phyloP scores from a whole-genome alignment of 2,329 filamentous ascomycete genomes.

The Pseudomassariella vexata region DNA sequence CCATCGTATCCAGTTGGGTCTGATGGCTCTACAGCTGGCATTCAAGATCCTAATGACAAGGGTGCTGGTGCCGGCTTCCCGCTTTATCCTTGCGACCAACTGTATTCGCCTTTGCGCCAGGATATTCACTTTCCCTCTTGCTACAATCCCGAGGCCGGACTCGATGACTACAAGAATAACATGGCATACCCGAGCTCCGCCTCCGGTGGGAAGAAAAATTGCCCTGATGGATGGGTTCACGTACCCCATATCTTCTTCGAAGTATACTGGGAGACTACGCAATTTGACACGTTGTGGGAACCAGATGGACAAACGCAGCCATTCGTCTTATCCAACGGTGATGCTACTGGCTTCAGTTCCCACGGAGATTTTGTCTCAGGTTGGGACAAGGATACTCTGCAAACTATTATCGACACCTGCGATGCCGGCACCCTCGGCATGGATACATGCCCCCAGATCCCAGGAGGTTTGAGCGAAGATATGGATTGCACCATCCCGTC shows the following conservation, averaged over 20 bases:
- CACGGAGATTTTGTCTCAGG: conserved; percentile 71
- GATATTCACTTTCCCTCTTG: conserved; percentile 70
- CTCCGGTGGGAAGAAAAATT: conserved; percentile 44
- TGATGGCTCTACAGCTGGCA: conserved; percentile 49
- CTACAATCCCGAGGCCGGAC: conserved; percentile 60
- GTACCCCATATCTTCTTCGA: conserved; percentile 53
- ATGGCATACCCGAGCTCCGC: conserved; percentile 54
- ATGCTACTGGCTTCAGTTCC: conserved; percentile 62
- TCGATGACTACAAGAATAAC: conserved; percentile 57
- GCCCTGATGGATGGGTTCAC: conserved; percentile 49
- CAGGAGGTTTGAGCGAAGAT: conserved; percentile 43
- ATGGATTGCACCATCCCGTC: conserved; percentile 46
- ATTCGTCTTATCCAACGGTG: conserved; percentile 65
- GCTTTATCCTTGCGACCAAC: conserved; percentile 60
- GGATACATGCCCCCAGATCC: conserved; percentile 55
- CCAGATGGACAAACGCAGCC: conserved; percentile 49
- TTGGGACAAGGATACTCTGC: conserved; percentile 62
- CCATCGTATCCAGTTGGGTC: conserved; percentile 50
- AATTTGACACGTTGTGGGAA: conserved; percentile 48
- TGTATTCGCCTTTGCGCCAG: conserved; percentile 54
- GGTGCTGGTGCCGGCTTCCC: conserved; percentile 63
- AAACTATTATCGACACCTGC: conserved; percentile 63
- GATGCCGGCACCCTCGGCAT: conserved; percentile 53
- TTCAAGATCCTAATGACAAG: conserved; percentile 47
- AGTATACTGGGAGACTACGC: conserved; percentile 54